Evolutionary conservation across 441 rosid species (phyloP).

Genomic region (Viola pubescens): DNA sequence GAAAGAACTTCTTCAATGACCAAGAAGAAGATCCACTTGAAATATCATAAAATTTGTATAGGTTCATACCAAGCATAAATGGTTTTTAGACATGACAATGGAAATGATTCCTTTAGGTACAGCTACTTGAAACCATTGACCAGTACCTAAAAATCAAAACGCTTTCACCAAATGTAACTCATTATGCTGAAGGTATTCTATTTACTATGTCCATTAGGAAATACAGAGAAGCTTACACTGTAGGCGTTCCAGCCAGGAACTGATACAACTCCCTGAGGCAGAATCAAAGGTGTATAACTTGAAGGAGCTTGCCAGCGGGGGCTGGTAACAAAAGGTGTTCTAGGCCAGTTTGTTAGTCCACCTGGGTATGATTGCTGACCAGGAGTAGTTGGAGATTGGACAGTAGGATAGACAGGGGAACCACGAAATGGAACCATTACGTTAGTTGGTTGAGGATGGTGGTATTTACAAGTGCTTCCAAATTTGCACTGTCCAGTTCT

Average conservation of each 20-base stretch:
- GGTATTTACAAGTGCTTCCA: constrained; percentile 89
- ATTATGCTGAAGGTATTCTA: too few species aligned
- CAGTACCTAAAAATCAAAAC: too few species aligned
- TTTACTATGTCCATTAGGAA: neutral
- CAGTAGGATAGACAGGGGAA: constrained; percentile 68
- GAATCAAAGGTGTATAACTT: constrained; percentile 64
- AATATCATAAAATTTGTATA: too few species aligned
- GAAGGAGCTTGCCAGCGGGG: constrained; percentile 99
- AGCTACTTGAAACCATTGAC: too few species aligned
- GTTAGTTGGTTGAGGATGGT: constrained; percentile 90
- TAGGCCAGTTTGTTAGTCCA: constrained; percentile 74
- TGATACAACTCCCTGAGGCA: constrained; percentile 89
- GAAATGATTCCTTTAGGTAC: too few species aligned
- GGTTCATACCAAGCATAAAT: too few species aligned
- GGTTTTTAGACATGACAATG: too few species aligned
- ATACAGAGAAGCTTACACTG: constrained; percentile 48
- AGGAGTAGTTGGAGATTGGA: constrained; percentile 62
- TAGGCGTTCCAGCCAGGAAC: constrained; percentile 94
- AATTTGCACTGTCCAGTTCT: constrained; percentile 98
- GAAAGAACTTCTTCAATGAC: too few species aligned
- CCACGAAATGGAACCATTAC: constrained; percentile 73
- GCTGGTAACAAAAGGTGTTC: constrained; percentile 81
- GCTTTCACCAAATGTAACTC: too few species aligned
- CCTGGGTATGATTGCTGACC: constrained; percentile 79
- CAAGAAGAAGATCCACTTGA: too few species aligned